Conservation (phyloP, 2,329 filamentous ascomycete genomes). For the Chaetoscypha palmicola region DNA sequence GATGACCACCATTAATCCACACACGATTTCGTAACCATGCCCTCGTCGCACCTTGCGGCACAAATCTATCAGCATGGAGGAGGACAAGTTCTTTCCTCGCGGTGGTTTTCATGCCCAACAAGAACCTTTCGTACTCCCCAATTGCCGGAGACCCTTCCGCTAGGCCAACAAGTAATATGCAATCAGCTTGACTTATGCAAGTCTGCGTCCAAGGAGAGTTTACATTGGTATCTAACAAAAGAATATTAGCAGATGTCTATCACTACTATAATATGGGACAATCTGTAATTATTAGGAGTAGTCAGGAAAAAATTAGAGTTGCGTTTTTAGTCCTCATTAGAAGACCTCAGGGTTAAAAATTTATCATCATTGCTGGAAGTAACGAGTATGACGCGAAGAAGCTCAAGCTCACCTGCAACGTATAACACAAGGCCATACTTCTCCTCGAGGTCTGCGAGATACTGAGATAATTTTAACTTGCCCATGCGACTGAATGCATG, state of each 20-base stretch:
- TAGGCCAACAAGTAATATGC: slow-evolving; percentile 84
- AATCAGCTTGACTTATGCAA: slow-evolving; percentile 94
- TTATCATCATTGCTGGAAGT: too few relatives aligned
- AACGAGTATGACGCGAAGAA: too few relatives aligned
- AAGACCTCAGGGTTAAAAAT: slow-evolving; percentile 22
- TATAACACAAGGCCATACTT: slow-evolving; percentile 95
- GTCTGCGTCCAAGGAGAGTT: slow-evolving; percentile 98
- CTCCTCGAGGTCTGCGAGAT: slow-evolving; percentile 92
- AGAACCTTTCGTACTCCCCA: slow-evolving; percentile 92
- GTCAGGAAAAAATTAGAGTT: slow-evolving; percentile 65
- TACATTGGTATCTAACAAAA: slow-evolving; percentile 79
- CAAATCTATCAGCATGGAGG: slow-evolving; percentile 83
- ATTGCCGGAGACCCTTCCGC: slow-evolving; percentile 86
- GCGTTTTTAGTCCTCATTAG: slow-evolving; percentile 26
- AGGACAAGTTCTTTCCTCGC: slow-evolving; percentile 88
- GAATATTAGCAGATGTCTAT: neutral
- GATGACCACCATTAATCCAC: slow-evolving; percentile 97
- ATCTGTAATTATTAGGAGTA: neutral
- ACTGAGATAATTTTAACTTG: slow-evolving; percentile 90
- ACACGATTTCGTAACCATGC: slow-evolving; percentile 87
- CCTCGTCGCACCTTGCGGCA: slow-evolving; percentile 73
- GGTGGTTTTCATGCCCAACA: slow-evolving; percentile 95
- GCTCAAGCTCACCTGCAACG: slow-evolving; percentile 59
- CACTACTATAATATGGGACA: neutral
- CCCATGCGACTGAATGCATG: slow-evolving; percentile 98